Base-by-base conservation (phyloP, 2,329 filamentous ascomycete genomes). In the Aspergillus neoniger region DNA sequence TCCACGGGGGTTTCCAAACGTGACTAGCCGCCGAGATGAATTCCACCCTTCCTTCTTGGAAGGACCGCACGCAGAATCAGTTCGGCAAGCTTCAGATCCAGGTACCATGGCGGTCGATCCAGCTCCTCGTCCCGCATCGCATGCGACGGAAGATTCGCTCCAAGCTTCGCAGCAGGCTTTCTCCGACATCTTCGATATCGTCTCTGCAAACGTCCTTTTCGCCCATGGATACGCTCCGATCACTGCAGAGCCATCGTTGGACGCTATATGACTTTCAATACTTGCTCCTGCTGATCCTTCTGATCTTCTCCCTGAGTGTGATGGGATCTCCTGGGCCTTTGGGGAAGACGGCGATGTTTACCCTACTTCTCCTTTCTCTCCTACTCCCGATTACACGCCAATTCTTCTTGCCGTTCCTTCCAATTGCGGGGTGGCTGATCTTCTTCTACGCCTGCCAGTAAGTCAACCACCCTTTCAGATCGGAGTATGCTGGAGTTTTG, bases 401-500 rank as follows among this genome's bases (percentile, higher is more conserved):
- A 76, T 96, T 97, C 76, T 92, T 96, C 74, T 82, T 96, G 44
- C 93, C 94, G 9, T 92, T 92, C 56, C 82, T 95, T 61, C 89
- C 91, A 6, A 91, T 96, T 65, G 89, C 91, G 76, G 88, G 88
- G 23, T 98, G 93, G 86, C 82, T 97, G 43, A 81, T 97, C 52
- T 91, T 96, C 75, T 97, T 96, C 80, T 96, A 95, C 77, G 88
- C 89, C 65, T 95, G 91, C 82, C 90, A 94, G 92, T 96, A 87
- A 82, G 91, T 86, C 57, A 59, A 63, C 51, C 49, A 52, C 44
- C 32, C 15, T 15, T n/a, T 10, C 15, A 19, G 43, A 30, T 49
- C 15, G n/a, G 8, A 17, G 32, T 7, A 4, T 6, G 7, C 12
- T 12, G 9, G 28, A 49, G 41, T 23, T 23, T 23, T 17, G 12